These are phyloP conservation scores for Geotrichum histeridarum DNA, from an alignment of 1,139 yeast genomes.

Conservation along the genomic window DNA sequence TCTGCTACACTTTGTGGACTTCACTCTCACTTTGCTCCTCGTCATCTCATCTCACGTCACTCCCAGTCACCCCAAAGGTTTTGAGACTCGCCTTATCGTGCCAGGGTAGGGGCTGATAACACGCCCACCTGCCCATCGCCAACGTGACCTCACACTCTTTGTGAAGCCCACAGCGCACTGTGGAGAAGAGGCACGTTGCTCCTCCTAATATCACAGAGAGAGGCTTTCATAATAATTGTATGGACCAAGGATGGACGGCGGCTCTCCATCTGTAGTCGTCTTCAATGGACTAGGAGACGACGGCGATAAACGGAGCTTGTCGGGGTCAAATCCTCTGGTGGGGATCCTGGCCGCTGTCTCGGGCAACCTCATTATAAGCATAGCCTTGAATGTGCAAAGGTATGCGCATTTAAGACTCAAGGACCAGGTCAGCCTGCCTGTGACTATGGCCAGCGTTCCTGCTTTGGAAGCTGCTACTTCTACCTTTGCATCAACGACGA, in stretches of 20 bases:
- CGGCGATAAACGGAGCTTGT: neutral
- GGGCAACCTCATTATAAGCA: conserved; percentile 38
- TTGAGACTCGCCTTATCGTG: neutral
- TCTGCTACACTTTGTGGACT: too few relatives aligned
- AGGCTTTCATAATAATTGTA: too few relatives aligned
- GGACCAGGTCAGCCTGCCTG: neutral
- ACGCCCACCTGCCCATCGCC: neutral
- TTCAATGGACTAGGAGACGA: too few relatives aligned
- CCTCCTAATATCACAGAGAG: too few relatives aligned
- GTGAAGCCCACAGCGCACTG: neutral
- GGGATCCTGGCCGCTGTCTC: conserved; percentile 37
- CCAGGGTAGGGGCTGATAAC: conserved; percentile 1
- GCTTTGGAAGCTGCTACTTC: too few relatives aligned
- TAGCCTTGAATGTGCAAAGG: conserved; percentile 41
- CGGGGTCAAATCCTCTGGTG: conserved; percentile 24
- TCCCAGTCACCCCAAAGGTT: too few relatives aligned
- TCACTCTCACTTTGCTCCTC: too few relatives aligned
- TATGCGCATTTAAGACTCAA: conserved; percentile 35
- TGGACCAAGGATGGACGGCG: too few relatives aligned
- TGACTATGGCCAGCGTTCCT: too few relatives aligned
- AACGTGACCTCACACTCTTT: neutral
- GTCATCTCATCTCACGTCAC: too few relatives aligned
- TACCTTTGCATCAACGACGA: neutral
- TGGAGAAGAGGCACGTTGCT: too few relatives aligned
- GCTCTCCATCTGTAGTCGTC: too few relatives aligned